phyloP scores from a whole-genome alignment of 2,329 filamentous ascomycete species.

The Passalora sequoiae region DNA sequence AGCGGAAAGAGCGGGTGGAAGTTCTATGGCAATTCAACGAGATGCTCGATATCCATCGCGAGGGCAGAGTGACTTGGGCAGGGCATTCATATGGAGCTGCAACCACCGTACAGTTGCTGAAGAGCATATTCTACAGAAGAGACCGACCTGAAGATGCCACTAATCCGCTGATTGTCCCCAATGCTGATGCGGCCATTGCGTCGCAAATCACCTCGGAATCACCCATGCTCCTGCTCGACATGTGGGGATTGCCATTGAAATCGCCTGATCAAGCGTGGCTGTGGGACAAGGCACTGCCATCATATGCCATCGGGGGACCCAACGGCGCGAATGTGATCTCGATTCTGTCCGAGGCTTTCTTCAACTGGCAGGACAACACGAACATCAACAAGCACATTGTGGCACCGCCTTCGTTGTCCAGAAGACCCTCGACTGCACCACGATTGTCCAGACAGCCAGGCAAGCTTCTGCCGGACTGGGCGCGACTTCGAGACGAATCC shows the following conservation, averaged over 20 bases:
- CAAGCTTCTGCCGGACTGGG: slow-evolving; percentile 27
- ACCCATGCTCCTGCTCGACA: slow-evolving; percentile 66
- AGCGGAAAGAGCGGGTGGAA: slow-evolving; percentile 36
- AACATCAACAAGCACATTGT: slow-evolving; percentile 62
- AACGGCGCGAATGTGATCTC: slow-evolving; percentile 58
- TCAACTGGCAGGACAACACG: slow-evolving; percentile 70
- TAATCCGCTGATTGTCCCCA: slow-evolving; percentile 58
- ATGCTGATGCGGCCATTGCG: slow-evolving; percentile 51
- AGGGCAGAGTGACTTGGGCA: slow-evolving; percentile 67
- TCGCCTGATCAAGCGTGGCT: slow-evolving; percentile 59
- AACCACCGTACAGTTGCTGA: slow-evolving; percentile 69
- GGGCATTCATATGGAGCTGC: slow-evolving; percentile 80
- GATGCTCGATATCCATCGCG: slow-evolving; percentile 62
- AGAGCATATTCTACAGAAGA: slow-evolving; percentile 65
- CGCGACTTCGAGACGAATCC: slow-evolving; percentile 27
- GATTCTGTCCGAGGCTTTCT: slow-evolving; percentile 71
- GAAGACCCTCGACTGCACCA: slow-evolving; percentile 27
- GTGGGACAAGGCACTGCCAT: slow-evolving; percentile 67
- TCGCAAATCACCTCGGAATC: slow-evolving; percentile 64
- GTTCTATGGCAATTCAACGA: slow-evolving; percentile 56
- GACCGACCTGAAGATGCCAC: slow-evolving; percentile 39
- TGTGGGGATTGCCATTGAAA: slow-evolving; percentile 72
- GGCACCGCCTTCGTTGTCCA: slow-evolving; percentile 31
- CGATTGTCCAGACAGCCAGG: slow-evolving; percentile 26
- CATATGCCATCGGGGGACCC: slow-evolving; percentile 52